phyloP scores from a whole-genome alignment of 352 stramenopile genomes.

The Phytophthora melonis region DNA sequence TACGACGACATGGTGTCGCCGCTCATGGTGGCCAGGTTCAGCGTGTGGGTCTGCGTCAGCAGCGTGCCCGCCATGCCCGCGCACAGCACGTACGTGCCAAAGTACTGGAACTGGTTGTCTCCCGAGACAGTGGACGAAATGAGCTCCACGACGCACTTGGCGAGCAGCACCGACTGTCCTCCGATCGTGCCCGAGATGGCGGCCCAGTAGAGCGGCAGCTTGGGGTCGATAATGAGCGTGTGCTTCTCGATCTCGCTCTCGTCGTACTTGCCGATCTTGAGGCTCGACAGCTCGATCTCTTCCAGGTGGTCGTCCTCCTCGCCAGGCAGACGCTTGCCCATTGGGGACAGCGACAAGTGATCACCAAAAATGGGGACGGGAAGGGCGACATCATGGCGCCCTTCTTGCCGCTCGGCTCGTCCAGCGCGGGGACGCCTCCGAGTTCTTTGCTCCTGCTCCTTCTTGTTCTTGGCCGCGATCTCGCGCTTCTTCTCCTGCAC shows the following conservation, averaged over 20 bases:
- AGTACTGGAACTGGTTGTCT: conserved; percentile 90
- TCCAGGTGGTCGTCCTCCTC: conserved; percentile 70
- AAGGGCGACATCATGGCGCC: conserved; percentile 86
- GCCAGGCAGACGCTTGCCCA: conserved; percentile 40
- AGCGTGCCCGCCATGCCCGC: conserved; percentile 78
- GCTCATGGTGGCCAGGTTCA: conserved; percentile 88
- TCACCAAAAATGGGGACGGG: conserved; percentile 72
- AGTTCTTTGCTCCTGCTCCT: conserved; percentile 35
- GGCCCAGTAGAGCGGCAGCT: conserved; percentile 89
- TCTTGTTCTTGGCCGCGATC: conserved; percentile 40
- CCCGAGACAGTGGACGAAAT: conserved; percentile 83
- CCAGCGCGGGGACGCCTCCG: conserved; percentile 39
- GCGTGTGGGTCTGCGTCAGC: conserved; percentile 85
- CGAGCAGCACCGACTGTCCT: conserved; percentile 84
- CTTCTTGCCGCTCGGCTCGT: conserved; percentile 30
- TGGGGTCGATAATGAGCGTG: conserved; percentile 86
- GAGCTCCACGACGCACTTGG: conserved; percentile 88
- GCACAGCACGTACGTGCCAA: conserved; percentile 85
- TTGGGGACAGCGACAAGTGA: conserved; percentile 54
- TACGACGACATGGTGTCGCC: conserved; percentile 90
- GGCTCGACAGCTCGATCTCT: conserved; percentile 60
- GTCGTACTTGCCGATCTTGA: conserved; percentile 68
- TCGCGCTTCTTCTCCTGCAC: conserved; percentile 67
- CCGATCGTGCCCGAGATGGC: conserved; percentile 87
- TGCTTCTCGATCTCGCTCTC: conserved; percentile 85